These are phyloP conservation scores for Botrytis byssoidea DNA, from an alignment of 2,329 filamentous ascomycete species.

Conservation along the genomic window DNA sequence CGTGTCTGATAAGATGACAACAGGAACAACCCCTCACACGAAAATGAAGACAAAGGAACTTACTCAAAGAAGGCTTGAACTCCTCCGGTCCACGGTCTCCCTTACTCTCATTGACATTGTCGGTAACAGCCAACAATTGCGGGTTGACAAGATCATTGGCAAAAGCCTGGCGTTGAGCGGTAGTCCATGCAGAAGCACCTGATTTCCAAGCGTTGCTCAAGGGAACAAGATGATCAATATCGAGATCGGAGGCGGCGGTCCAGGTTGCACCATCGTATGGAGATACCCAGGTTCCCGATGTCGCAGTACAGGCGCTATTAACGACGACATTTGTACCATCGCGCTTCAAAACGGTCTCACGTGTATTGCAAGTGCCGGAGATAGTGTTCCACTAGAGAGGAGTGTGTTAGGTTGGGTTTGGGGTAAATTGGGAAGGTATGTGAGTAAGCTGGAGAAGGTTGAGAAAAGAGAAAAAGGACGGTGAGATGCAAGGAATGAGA, in stretches of 20 bases:
- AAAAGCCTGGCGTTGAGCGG: conserved; percentile 62
- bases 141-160: conserved; percentile 76
- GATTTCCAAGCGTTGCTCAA: conserved; percentile 76
- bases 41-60: conserved; percentile 36
- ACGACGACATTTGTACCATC: conserved; percentile 65
- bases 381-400: conserved; percentile 48
- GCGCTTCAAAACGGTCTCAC: conserved; percentile 69
- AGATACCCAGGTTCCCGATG: conserved; percentile 65
- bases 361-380: conserved; percentile 66
- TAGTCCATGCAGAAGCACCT: conserved; percentile 71
- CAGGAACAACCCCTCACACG: neutral
- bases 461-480: conserved; percentile 5
- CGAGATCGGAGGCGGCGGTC: conserved; percentile 66
- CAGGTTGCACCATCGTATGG: conserved; percentile 74
- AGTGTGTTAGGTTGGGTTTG: neutral
- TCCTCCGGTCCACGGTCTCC: conserved; percentile 69
- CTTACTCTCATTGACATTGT: conserved; percentile 71
- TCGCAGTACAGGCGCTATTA: conserved; percentile 59
- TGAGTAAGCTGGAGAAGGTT: neutral
- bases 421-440: neutral
- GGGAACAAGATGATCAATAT: conserved; percentile 83
- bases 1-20: neutral
- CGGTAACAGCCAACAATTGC: conserved; percentile 77
- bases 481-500: neutral
- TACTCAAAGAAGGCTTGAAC: conserved; percentile 60